phyloP scores from a whole-genome alignment of 2,329 filamentous ascomycete genomes.

The Zymoseptoria ardabiliae region DNA sequence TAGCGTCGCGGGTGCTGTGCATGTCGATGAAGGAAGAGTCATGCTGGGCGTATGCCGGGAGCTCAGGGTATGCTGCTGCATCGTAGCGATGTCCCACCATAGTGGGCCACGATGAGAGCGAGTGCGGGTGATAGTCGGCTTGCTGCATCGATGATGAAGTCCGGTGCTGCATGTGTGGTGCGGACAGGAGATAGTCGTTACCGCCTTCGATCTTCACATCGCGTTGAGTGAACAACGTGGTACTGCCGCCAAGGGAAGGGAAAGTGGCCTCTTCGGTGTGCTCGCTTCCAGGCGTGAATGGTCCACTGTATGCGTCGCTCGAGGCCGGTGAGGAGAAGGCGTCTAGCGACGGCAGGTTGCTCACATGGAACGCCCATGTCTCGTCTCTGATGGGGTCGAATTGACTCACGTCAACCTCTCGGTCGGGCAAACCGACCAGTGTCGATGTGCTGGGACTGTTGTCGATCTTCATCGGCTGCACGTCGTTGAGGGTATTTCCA shows the following conservation, averaged over 20 bases:
- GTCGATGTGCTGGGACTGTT: constrained; percentile 4
- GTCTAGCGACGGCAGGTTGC: neutral
- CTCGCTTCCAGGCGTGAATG: no score
- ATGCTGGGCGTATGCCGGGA: neutral
- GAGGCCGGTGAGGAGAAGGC: neutral
- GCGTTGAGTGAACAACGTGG: no score
- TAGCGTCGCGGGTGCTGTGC: neutral
- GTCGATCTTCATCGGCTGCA: constrained; percentile 2
- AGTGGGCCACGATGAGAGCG: neutral
- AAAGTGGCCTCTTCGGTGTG: no score
- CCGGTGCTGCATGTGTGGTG: neutral
- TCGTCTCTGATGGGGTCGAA: constrained; percentile 13
- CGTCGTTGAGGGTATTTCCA: neutral
- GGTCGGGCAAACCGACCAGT: neutral
- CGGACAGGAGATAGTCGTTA: neutral
- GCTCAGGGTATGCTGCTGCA: neutral
- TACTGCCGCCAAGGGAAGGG: no score
- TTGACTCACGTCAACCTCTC: constrained; percentile 14
- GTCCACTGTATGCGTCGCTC: no score
- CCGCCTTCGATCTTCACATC: no score
- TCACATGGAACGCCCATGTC: constrained; percentile 8
- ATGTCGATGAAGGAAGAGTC: neutral
- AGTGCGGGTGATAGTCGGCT: neutral
- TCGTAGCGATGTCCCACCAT: neutral
- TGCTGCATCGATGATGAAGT: neutral